Evolutionary conservation across 2,329 filamentous ascomycete genomes (phyloP).

Genomic region (Trichoderma hamatum): DNA sequence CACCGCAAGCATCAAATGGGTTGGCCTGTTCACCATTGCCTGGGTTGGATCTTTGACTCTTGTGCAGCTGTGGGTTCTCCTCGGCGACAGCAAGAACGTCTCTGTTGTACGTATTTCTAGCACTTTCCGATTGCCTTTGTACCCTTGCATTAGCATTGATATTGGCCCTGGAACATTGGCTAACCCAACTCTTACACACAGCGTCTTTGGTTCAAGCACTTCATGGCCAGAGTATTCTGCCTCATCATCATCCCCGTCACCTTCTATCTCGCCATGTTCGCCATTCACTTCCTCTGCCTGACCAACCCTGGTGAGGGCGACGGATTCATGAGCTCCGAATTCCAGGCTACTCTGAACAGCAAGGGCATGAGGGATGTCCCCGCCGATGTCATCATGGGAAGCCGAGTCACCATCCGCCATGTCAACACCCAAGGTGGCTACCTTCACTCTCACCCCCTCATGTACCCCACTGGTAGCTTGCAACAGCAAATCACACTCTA

Average conservation of each 20-base stretch:
- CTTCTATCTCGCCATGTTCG: constrained; percentile 98
- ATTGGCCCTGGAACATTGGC: neutral
- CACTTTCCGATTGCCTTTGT: neutral
- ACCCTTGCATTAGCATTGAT: neutral
- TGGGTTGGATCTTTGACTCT: constrained; percentile 93
- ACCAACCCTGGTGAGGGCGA: constrained; percentile 95
- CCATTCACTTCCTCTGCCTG: constrained; percentile 91
- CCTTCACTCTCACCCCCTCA: constrained; percentile 92
- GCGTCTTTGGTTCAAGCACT: constrained; percentile 89
- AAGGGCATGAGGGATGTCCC: constrained; percentile 96
- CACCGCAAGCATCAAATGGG: constrained; percentile 97
- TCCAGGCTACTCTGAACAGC: constrained; percentile 94
- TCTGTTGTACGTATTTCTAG: constrained; percentile 61
- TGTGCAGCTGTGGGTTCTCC: constrained; percentile 91
- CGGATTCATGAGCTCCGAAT: constrained; percentile 99
- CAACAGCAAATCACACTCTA: constrained; percentile 99
- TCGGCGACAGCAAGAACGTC: constrained; percentile 85
- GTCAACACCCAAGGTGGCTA: constrained; percentile 98
- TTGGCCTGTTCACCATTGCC: constrained; percentile 96
- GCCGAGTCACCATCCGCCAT: constrained; percentile 83
- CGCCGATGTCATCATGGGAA: constrained; percentile 88
- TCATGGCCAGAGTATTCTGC: constrained; percentile 88
- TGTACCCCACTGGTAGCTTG: constrained; percentile 97
- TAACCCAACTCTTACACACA: constrained; percentile 37
- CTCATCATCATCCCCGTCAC: constrained; percentile 83